Percentiles rank a stretch among this genome's conserved stretches.
Conservation (phyloP, 495 filamentous ascomycete genomes). For the Trichocladium antarcticum region DNA sequence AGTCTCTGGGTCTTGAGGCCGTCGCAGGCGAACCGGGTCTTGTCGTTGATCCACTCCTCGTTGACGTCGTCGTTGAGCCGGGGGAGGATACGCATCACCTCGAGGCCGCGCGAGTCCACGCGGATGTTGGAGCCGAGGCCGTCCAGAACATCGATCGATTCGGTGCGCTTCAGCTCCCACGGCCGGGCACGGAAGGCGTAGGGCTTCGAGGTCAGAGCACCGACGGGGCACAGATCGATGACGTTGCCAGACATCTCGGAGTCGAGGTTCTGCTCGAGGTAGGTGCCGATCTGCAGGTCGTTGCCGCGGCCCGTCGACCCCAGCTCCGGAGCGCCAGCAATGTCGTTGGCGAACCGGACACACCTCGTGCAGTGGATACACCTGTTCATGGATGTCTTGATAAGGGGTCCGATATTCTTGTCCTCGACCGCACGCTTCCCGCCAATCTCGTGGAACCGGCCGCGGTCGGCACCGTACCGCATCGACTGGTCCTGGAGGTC, state of each 20-base stretch:
- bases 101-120: constrained; percentile 82
- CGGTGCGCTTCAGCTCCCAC: constrained; percentile 88
- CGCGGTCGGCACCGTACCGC: constrained; percentile 92
- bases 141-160: constrained; percentile 90
- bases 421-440: constrained; percentile 97
- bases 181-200: constrained; percentile 95
- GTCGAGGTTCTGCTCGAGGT: constrained; percentile 82
- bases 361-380: constrained; percentile 99
- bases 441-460: constrained; percentile 86
- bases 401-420: constrained; percentile 96
- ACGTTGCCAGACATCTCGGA: constrained; percentile 94
- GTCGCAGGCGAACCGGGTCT: constrained; percentile 92
- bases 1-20: constrained; percentile 91
- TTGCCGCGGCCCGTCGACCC: constrained; percentile 92
- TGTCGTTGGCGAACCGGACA: constrained; percentile 93
- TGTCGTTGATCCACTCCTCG: constrained; percentile 99
- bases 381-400: constrained; percentile 99
- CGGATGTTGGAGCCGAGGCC: constrained; percentile 89
- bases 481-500: constrained; percentile 98
- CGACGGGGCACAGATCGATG: constrained; percentile 95
- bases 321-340: constrained; percentile 89
- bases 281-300: constrained; percentile 95
- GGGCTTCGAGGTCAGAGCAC: constrained; percentile 90
- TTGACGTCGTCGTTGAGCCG: constrained; percentile 95
- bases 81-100: constrained; percentile 90